Evolutionary conservation across 176 grass and related monocot species (phyloP).

Genomic region (Cenchrus fungigraminus): DNA sequence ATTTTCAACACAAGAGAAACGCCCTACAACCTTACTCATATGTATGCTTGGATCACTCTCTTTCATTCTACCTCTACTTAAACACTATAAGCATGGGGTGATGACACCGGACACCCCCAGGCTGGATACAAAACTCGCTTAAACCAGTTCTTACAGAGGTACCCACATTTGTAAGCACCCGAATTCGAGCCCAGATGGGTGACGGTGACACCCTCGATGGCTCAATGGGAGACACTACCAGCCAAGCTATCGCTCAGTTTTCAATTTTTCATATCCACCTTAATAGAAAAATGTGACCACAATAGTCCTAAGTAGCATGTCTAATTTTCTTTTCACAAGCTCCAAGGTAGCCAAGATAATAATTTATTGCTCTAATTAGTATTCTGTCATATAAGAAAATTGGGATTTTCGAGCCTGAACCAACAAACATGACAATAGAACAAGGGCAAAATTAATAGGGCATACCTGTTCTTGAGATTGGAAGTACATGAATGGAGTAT

Average conservation of each 20-base stretch:
- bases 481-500: constrained; percentile 99
- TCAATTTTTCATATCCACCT: not conserved
- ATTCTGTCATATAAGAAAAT: not conserved
- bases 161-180: not conserved
- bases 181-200: not conserved
- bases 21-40: not conserved
- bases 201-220: not conserved
- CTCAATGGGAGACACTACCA: not conserved
- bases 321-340: constrained; percentile 21
- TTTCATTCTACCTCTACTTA: not conserved
- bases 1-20: not conserved
- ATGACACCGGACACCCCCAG: not conserved
- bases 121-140: not conserved
- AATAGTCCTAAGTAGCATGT: not conserved
- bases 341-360: not conserved
- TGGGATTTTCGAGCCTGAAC: not conserved
- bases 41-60: not conserved
- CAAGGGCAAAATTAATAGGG: not conserved
- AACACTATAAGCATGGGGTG: not conserved
- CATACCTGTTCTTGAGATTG: constrained; percentile 91
- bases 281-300: not conserved
- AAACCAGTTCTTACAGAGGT: not conserved
- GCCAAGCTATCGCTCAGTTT: not conserved
- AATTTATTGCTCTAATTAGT: constrained; percentile 15
- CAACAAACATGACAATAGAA: constrained; percentile 10